phyloP scores from a whole-genome alignment of 495 filamentous ascomycete species.

The Penicillium waksmanii region DNA sequence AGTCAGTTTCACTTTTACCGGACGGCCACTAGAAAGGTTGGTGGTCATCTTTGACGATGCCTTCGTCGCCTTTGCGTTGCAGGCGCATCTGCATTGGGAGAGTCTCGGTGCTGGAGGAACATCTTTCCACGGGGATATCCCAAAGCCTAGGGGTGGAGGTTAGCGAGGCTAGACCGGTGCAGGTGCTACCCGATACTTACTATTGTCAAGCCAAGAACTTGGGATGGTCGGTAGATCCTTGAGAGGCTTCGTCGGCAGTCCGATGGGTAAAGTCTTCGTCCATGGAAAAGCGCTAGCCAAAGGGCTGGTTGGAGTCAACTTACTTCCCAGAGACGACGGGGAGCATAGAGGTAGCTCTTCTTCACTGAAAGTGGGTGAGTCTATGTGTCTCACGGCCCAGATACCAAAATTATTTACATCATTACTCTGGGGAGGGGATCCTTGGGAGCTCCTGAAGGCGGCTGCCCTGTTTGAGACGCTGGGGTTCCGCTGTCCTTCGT shows the following conservation, averaged over 20 bases:
- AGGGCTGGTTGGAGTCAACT: neutral
- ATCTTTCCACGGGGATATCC: neutral
- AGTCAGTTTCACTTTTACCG: conserved; percentile 8
- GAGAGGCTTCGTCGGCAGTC: too few species aligned
- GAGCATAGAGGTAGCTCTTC: neutral
- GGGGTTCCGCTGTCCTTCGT: too few species aligned
- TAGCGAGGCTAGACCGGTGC: neutral
- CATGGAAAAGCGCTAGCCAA: neutral
- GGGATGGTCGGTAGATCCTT: too few species aligned
- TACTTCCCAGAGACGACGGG: neutral
- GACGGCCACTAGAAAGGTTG: conserved; percentile 6
- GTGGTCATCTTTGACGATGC: neutral
- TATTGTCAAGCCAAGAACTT: neutral
- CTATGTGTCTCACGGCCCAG: neutral
- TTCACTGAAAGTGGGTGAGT: conserved; percentile 1
- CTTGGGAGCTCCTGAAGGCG: neutral
- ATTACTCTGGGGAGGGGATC: neutral
- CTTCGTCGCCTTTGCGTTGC: neutral
- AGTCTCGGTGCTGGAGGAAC: neutral
- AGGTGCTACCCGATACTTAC: neutral
- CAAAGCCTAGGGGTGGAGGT: neutral
- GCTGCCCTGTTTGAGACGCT: neutral
- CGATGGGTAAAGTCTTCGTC: neutral
- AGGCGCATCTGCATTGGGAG: conserved; percentile 8
- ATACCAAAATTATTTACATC: neutral